phyloP scores from a whole-genome alignment of 148 eudicot genomes.

The Amaranthus palmeri region DNA sequence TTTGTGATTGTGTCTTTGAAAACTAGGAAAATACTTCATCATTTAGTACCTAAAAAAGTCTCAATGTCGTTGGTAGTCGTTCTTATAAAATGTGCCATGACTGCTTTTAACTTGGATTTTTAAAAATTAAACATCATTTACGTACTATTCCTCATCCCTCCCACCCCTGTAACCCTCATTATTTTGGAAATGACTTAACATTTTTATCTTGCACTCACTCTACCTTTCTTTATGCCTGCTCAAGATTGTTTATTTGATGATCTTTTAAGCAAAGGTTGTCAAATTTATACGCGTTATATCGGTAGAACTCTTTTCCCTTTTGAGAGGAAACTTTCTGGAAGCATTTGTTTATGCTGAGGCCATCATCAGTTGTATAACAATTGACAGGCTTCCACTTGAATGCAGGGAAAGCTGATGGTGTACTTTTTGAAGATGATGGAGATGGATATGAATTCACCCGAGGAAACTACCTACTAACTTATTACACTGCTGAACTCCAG shows the following conservation, averaged over 20 bases:
- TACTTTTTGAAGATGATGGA: slow-evolving; percentile 93
- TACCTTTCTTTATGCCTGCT: neutral
- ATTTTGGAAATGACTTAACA: neutral
- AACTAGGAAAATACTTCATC: neutral
- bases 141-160: neutral
- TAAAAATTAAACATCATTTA: too few relatives aligned
- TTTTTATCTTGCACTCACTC: neutral
- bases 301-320: neutral
- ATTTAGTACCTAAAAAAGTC: neutral
- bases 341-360: neutral
- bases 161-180: neutral
- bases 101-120: neutral
- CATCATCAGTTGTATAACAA: slow-evolving; percentile 7
- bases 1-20: neutral
- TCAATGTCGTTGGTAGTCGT: neutral
- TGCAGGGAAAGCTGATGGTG: slow-evolving; percentile 91
- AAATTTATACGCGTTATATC: neutral
- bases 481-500: slow-evolving; percentile 74
- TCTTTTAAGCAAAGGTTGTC: neutral
- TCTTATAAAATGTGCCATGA: neutral
- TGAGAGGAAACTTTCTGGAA: neutral
- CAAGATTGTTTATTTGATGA: neutral
- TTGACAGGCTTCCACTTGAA: slow-evolving; percentile 15
- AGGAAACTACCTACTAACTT: slow-evolving; percentile 73
- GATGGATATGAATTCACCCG: slow-evolving; percentile 86